Conservation (phyloP, 495 filamentous ascomycete species). For the Penicillium tannophilum region DNA sequence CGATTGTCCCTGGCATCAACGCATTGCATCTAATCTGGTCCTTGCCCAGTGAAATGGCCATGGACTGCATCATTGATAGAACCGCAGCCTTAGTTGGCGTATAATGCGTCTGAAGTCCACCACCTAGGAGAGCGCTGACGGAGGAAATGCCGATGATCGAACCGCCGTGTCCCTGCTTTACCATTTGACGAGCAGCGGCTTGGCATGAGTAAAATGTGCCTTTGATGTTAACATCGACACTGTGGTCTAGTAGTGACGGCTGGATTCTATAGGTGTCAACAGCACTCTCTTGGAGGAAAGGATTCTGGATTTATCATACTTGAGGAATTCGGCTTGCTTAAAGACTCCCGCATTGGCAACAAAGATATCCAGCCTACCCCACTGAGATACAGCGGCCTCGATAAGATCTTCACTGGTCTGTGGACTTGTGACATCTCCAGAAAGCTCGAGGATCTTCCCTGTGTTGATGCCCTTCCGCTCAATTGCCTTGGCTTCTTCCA, state of each 20-base stretch:
- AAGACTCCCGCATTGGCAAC: constrained; percentile 85
- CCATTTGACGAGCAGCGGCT: constrained; percentile 34
- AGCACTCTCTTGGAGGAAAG: background rate
- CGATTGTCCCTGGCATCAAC: constrained; percentile 30
- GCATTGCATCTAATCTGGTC: constrained; percentile 37
- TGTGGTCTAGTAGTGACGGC: constrained; percentile 40
- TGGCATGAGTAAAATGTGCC: constrained; percentile 76
- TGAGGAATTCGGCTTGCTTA: constrained; percentile 74
- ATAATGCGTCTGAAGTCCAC: constrained; percentile 42
- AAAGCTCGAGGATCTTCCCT: constrained; percentile 54
- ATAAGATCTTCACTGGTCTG: constrained; percentile 57
- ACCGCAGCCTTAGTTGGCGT: constrained; percentile 52
- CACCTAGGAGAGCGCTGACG: constrained; percentile 36
- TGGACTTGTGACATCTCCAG: constrained; percentile 62
- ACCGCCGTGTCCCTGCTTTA: constrained; percentile 40
- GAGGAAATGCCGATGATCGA: constrained; percentile 53
- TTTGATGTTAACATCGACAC: constrained; percentile 56
- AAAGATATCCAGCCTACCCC: constrained; percentile 68
- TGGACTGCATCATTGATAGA: constrained; percentile 48
- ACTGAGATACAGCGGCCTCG: constrained; percentile 52
- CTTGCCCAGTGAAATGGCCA: constrained; percentile 32
- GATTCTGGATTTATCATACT: constrained; percentile 36
- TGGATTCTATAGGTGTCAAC: constrained; percentile 29
- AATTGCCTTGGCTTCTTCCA: constrained; percentile 45
- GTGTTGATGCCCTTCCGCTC: constrained; percentile 47